A percentile compares a stretch with the other conserved stretches of the same genome.
Evolutionary conservation across 225 moss, liverwort and hornwort genomes (phyloP).

Genomic region (Anthoceros angustus): DNA sequence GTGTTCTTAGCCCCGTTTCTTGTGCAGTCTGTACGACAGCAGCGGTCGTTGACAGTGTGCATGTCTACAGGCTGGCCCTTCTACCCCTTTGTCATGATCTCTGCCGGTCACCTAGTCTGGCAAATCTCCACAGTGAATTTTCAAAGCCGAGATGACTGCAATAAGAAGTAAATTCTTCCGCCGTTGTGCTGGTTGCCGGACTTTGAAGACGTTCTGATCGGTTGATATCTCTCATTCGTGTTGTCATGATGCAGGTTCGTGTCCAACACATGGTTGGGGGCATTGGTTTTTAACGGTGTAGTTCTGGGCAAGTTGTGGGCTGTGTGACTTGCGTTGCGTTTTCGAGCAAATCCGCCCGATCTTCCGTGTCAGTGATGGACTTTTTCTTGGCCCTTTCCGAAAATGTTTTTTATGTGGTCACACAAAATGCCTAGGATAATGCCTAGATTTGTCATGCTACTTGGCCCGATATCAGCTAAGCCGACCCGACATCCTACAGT

Average conservation of each 20-base stretch:
- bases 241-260: constrained; percentile 47
- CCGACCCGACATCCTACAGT: no score
- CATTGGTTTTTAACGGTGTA: constrained; percentile 53
- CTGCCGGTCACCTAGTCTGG: constrained; percentile 76
- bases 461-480: no score
- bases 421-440: no score
- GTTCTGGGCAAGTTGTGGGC: constrained; percentile 44
- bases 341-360: no score
- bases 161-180: constrained; percentile 32
- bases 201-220: not conserved
- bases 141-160: constrained; percentile 55
- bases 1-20: not conserved
- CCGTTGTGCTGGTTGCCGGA: not conserved
- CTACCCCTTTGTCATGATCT: constrained; percentile 45
- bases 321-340: no score
- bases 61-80: constrained; percentile 83
- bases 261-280: constrained; percentile 93
- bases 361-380: no score
- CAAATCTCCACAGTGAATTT: constrained; percentile 56
- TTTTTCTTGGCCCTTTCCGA: no score
- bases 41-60: no score
- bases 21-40: not conserved
- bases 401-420: no score
- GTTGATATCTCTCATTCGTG: not conserved
- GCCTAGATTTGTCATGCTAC: no score